A percentile compares a stretch with the other conserved stretches of the same genome.
phyloP scores from a whole-genome alignment of 768 basidiomycete genomes.

The Cantharellus cinnabarinus region DNA sequence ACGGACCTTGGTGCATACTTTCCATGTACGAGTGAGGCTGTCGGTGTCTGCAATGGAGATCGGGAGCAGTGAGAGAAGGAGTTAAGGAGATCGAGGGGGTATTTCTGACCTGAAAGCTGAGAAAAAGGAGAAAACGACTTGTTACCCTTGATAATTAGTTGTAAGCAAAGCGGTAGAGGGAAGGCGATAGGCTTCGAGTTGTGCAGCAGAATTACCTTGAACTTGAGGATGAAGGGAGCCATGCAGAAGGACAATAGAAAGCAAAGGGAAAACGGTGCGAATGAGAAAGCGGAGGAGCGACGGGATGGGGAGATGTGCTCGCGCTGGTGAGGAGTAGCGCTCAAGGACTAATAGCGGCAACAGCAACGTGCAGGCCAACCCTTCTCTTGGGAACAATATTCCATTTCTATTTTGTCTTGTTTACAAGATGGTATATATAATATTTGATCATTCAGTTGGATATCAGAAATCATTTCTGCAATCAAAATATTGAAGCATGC shows the following conservation, averaged over 20 bases:
- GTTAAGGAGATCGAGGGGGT: neutral
- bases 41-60: conserved; percentile 28
- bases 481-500: no score
- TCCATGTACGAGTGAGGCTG: conserved; percentile 78
- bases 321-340: neutral
- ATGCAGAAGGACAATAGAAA: conserved; percentile 2
- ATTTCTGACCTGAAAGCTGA: conserved; percentile 37
- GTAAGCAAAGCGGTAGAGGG: neutral
- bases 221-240: conserved; percentile 16
- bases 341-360: neutral
- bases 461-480: neutral
- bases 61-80: neutral
- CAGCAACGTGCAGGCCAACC: neutral
- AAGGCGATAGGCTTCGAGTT: conserved; percentile 3
- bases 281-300: neutral
- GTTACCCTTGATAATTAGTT: conserved; percentile 38
- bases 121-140: conserved; percentile 89
- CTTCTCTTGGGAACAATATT: neutral
- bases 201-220: conserved; percentile 12
- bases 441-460: neutral
- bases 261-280: neutral
- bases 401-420: neutral
- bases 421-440: neutral
- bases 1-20: conserved; percentile 26
- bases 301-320: neutral